These are phyloP conservation scores for Tetrahymena malaccensis DNA, from an alignment of 73 alveolate species.

Conservation along the genomic window DNA sequence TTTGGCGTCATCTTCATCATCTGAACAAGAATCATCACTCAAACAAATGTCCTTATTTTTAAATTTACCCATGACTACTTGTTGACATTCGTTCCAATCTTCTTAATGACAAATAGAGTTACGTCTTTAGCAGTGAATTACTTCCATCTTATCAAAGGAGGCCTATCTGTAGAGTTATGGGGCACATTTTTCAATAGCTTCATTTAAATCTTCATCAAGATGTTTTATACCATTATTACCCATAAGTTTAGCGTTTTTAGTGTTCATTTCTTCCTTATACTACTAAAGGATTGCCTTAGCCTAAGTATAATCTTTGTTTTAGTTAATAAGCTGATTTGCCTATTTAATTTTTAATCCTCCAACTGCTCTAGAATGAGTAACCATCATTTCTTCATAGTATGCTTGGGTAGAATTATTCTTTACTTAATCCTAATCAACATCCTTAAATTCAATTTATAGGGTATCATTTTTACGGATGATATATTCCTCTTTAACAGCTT, in stretches of 20 bases:
- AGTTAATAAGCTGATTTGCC: background rate
- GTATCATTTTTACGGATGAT: background rate
- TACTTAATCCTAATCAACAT: background rate
- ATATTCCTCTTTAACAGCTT: background rate
- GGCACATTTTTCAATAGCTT: background rate
- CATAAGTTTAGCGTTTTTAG: background rate
- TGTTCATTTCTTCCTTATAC: background rate
- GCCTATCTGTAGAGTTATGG: background rate
- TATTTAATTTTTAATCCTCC: background rate
- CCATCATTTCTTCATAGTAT: background rate
- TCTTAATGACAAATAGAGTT: background rate
- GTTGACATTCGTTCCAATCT: background rate
- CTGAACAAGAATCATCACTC: background rate
- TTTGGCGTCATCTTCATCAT: background rate
- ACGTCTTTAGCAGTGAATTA: background rate
- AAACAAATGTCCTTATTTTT: background rate
- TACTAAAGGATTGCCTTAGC: background rate
- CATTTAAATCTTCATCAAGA: background rate
- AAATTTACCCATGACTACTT: background rate
- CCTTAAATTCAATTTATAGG: background rate
- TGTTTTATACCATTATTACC: background rate
- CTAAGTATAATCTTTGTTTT: background rate
- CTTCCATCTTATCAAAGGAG: background rate
- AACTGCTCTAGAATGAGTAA: background rate
- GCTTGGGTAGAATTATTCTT: background rate